Evolutionary conservation across 2,329 filamentous ascomycete species (phyloP).

Genomic region (Talaromyces sp.): DNA sequence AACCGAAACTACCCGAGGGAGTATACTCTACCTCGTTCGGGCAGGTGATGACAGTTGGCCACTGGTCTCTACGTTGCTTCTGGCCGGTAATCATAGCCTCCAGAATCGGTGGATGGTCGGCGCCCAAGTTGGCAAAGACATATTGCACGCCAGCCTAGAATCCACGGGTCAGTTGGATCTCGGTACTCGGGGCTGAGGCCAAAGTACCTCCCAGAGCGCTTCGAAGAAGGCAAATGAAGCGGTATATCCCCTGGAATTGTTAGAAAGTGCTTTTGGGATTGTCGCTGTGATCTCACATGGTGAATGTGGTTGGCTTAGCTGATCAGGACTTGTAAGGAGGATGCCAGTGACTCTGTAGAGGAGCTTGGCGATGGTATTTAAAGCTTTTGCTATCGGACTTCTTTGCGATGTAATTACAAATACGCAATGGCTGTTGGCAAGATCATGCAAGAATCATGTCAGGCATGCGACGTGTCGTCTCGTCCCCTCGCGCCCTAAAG

Average conservation of each 20-base stretch:
- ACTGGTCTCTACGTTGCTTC: conserved; percentile 58
- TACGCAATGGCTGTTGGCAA: neutral
- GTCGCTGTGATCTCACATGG: neutral
- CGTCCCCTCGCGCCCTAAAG: neutral
- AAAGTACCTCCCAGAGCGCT: conserved; percentile 67
- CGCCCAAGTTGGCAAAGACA: conserved; percentile 52
- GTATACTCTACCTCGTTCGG: conserved; percentile 63
- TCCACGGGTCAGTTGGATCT: conserved; percentile 1
- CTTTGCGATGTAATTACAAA: neutral
- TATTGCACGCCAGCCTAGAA: conserved; percentile 45
- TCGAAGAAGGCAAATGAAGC: conserved; percentile 80
- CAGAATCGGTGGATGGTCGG: conserved; percentile 66
- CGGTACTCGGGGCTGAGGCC: neutral
- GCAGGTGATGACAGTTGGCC: conserved; percentile 71
- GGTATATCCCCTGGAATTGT: conserved; percentile 49
- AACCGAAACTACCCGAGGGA: conserved; percentile 4
- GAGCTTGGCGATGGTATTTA: neutral
- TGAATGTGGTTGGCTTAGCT: neutral
- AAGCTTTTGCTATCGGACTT: neutral
- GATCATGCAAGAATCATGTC: neutral
- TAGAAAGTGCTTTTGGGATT: neutral
- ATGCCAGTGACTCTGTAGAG: neutral
- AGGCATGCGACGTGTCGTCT: neutral
- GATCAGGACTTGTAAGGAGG: neutral
- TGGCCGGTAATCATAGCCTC: conserved; percentile 76